Conservation (phyloP, 2,329 filamentous ascomycete species). For the Tolypocladium sp. region DNA sequence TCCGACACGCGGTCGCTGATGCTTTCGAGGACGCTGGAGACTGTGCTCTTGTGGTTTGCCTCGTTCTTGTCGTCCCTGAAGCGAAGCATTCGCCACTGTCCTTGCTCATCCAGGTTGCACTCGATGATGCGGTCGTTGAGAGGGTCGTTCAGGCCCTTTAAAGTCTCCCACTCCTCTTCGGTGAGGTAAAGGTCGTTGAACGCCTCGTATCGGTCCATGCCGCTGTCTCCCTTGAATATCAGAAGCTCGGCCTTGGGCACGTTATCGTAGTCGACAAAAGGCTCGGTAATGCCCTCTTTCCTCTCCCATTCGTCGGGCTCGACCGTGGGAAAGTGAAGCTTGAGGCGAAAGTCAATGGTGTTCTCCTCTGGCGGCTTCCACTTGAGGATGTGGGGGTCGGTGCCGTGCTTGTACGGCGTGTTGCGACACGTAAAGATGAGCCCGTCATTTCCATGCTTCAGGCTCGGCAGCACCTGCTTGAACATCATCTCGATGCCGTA, state of each 20-base stretch:
- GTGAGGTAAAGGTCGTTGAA: slow-evolving; percentile 64
- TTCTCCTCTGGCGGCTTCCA: slow-evolving; percentile 97
- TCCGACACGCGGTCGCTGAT: slow-evolving; percentile 81
- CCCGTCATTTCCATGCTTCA: slow-evolving; percentile 91
- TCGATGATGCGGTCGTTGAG: slow-evolving; percentile 86
- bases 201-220: slow-evolving; percentile 45
- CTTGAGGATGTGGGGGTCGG: slow-evolving; percentile 88
- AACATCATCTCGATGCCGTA: slow-evolving; percentile 94
- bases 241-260: slow-evolving; percentile 66
- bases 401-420: slow-evolving; percentile 80
- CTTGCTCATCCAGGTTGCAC: slow-evolving; percentile 68
- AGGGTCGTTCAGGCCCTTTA: slow-evolving; percentile 66
- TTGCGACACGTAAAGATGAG: slow-evolving; percentile 95
- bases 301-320: slow-evolving; percentile 60
- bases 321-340: slow-evolving; percentile 64
- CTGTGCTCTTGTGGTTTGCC: slow-evolving; percentile 79
- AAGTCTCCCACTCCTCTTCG: slow-evolving; percentile 69
- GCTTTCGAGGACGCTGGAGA: slow-evolving; percentile 79
- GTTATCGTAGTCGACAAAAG: slow-evolving; percentile 70
- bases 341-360: slow-evolving; percentile 83
- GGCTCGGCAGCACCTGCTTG: slow-evolving; percentile 67
- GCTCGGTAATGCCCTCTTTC: slow-evolving; percentile 52
- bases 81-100: slow-evolving; percentile 76
- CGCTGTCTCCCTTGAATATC: slow-evolving; percentile 54
- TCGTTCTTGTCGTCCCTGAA: slow-evolving; percentile 90